Percentiles rank a stretch among this genome's conserved stretches.
These are phyloP conservation scores for Dianthus caryophyllus DNA, from an alignment of 148 eudicot genomes.

Conservation along the genomic window DNA sequence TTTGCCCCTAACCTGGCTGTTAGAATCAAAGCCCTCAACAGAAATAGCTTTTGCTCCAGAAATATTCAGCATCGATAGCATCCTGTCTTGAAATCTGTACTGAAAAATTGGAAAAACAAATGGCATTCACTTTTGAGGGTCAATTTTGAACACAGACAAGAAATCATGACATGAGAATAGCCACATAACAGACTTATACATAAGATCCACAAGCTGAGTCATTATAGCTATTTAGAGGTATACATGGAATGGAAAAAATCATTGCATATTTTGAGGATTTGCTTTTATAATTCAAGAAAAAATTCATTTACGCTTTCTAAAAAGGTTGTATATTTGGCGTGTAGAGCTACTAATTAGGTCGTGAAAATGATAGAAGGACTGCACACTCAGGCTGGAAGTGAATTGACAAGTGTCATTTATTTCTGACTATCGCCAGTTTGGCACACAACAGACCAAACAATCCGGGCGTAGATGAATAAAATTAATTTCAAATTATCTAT, in stretches of 20 bases:
- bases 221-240: no score
- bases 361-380: not conserved
- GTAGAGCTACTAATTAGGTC: not conserved
- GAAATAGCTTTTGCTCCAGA: constrained; percentile 60
- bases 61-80: constrained; percentile 55
- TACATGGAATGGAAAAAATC: no score
- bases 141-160: not conserved
- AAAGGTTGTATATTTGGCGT: not conserved
- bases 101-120: constrained; percentile 30
- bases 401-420: not conserved
- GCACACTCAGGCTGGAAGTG: not conserved
- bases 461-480: not conserved
- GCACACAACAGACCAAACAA: not conserved
- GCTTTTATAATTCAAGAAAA: not conserved
- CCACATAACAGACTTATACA: not conserved
- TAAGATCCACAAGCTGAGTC: not conserved
- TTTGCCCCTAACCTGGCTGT: constrained; percentile 46
- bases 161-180: not conserved
- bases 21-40: constrained; percentile 36
- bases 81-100: constrained; percentile 63
- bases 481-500: constrained; percentile 2
- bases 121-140: not conserved
- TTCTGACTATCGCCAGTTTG: not conserved
- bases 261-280: no score
- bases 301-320: not conserved